A percentile compares a stretch with the other conserved stretches of the same genome.
phyloP scores from a whole-genome alignment of 2,329 filamentous ascomycete genomes.

The Curvularia hawaiiensis region DNA sequence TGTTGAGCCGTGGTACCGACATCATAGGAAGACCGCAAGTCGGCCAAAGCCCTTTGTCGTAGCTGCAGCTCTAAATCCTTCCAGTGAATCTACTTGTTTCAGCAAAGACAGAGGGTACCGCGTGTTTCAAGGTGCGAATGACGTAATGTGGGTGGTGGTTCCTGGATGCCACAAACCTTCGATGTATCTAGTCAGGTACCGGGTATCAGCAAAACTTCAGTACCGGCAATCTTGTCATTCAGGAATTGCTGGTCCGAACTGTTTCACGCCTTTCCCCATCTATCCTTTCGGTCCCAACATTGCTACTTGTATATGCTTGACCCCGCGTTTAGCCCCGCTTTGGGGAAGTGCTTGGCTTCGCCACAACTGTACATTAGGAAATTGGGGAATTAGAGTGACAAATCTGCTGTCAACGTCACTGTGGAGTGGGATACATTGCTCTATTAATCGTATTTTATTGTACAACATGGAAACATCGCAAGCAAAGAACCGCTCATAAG shows the following conservation, averaged over 20 bases:
- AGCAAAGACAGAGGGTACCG: background rate
- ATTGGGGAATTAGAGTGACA: background rate
- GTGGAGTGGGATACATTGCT: background rate
- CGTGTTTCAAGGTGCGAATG: background rate
- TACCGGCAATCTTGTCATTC: background rate
- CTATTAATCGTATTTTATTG: background rate
- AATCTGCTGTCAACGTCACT: background rate
- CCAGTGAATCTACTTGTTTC: background rate
- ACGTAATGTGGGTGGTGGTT: background rate
- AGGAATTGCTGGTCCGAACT: background rate
- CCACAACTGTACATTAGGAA: conserved; percentile 6
- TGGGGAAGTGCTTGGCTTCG: conserved; percentile 10
- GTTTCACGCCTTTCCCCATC: background rate
- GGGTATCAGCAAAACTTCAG: background rate
- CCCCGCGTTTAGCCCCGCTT: conserved; percentile 14
- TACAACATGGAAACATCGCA: background rate
- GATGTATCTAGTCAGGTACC: background rate
- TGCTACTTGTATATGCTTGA: background rate
- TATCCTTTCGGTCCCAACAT: background rate
- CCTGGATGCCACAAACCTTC: background rate
- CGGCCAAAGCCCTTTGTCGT: background rate
- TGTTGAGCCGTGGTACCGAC: conserved; percentile 8
- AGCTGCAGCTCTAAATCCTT: background rate
- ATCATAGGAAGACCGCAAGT: background rate
- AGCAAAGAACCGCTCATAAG: background rate